These are phyloP conservation scores for Croton setiger DNA, from an alignment of 441 rosid species.

Conservation along the genomic window DNA sequence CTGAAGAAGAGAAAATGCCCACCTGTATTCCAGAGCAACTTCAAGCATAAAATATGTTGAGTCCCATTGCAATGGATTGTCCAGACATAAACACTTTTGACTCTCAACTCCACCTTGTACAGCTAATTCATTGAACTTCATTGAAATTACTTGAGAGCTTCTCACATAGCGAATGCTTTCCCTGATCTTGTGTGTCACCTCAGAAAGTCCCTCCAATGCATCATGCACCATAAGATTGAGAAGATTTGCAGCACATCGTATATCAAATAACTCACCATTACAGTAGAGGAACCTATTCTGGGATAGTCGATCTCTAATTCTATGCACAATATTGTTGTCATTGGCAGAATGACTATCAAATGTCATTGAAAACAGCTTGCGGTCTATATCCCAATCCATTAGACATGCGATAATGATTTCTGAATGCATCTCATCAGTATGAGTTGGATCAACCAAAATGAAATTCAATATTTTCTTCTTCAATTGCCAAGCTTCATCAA, in stretches of 20 bases:
- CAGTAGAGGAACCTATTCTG: constrained; percentile 49
- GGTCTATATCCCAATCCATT: constrained; percentile 80
- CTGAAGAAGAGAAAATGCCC: constrained; percentile 56
- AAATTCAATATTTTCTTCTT: constrained; percentile 77
- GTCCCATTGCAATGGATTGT: constrained; percentile 59
- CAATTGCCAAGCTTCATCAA: constrained; percentile 80
- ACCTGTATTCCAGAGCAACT: constrained; percentile 60
- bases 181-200: constrained; percentile 67
- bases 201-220: constrained; percentile 58
- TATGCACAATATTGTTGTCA: constrained; percentile 54
- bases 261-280: constrained; percentile 63
- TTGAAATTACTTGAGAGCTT: constrained; percentile 61
- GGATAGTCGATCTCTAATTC: constrained; percentile 57
- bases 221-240: constrained; percentile 61
- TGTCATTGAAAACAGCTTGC: constrained; percentile 76
- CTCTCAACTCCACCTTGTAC: constrained; percentile 57
- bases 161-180: constrained; percentile 66
- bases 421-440: constrained; percentile 74
- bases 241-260: constrained; percentile 67
- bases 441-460: constrained; percentile 66
- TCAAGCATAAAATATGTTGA: constrained; percentile 80
- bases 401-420: constrained; percentile 70
- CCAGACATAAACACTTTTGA: constrained; percentile 57
- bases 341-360: constrained; percentile 57
- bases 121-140: constrained; percentile 68